Conservation (phyloP, 2,329 filamentous ascomycete genomes). For the Pseudogymnoascus sp. region DNA sequence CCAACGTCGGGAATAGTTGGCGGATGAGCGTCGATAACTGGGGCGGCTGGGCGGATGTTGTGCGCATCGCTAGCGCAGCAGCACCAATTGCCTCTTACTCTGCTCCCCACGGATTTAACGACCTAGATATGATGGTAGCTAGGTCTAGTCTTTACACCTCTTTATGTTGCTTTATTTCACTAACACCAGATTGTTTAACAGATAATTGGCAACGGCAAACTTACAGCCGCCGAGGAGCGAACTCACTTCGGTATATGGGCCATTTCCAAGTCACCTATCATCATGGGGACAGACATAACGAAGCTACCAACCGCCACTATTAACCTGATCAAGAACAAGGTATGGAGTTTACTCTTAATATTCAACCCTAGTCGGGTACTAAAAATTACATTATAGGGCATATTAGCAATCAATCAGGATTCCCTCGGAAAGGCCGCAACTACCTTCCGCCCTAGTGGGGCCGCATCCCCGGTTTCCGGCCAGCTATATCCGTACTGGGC, state of each 20-base stretch:
- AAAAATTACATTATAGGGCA: conserved; percentile 7
- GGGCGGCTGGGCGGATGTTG: neutral
- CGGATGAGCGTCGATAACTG: conserved; percentile 38
- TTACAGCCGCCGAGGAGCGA: conserved; percentile 24
- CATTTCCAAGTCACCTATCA: neutral
- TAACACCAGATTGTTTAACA: neutral
- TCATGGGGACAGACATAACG: neutral
- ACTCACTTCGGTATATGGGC: conserved; percentile 15
- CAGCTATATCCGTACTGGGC: conserved; percentile 36
- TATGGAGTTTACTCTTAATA: neutral
- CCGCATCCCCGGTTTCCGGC: conserved; percentile 34
- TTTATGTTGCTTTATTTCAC: neutral
- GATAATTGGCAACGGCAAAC: conserved; percentile 24
- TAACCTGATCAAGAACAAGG: neutral
- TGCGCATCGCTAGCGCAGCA: neutral
- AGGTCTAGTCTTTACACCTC: neutral
- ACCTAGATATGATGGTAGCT: neutral
- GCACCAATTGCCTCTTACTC: neutral
- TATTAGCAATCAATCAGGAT: conserved; percentile 13
- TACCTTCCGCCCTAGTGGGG: conserved; percentile 26
- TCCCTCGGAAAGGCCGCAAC: conserved; percentile 35
- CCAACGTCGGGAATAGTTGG: conserved; percentile 40
- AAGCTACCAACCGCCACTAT: neutral
- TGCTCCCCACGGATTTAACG: neutral
- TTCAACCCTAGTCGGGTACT: neutral